These are phyloP conservation scores for Rhizophora apiculata DNA, from an alignment of 345 rosid species.

Conservation along the genomic window DNA sequence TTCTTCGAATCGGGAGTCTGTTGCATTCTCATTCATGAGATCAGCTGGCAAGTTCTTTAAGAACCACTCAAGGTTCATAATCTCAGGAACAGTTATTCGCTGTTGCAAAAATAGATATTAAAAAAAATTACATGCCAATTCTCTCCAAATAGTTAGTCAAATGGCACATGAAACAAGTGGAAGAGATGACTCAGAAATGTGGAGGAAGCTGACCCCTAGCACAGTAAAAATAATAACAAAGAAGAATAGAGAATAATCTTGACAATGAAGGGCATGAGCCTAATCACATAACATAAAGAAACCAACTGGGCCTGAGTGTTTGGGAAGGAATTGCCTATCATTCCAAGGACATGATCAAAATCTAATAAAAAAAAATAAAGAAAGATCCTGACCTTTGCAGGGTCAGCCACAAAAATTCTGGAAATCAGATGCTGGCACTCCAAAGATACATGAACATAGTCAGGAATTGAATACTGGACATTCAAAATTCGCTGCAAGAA, in stretches of 20 bases:
- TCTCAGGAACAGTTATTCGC: conserved; percentile 92
- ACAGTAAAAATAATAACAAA: background rate
- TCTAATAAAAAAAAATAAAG: conserved; percentile 5
- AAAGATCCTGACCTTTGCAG: conserved; percentile 59
- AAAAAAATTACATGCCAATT: background rate
- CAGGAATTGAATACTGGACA: conserved; percentile 95
- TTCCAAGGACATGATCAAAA: background rate
- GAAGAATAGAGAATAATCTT: background rate
- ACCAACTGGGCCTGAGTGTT: background rate
- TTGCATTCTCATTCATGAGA: conserved; percentile 59
- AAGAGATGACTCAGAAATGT: background rate
- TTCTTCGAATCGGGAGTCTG: conserved; percentile 63
- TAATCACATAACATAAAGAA: background rate
- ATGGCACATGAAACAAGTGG: background rate
- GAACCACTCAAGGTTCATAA: conserved; percentile 90
- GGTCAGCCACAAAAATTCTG: conserved; percentile 91
- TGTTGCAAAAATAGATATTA: conserved; percentile 32
- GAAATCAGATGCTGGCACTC: conserved; percentile 93
- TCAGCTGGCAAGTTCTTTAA: conserved; percentile 88
- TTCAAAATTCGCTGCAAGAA: conserved; percentile 78
- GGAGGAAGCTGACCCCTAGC: background rate
- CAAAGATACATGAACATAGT: conserved; percentile 83
- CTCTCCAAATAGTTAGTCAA: background rate
- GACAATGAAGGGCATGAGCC: background rate
- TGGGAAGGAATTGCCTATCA: background rate